Evolutionary conservation across 129 eudicot genomes (phyloP).

Genomic region (Flaveria linearis): DNA sequence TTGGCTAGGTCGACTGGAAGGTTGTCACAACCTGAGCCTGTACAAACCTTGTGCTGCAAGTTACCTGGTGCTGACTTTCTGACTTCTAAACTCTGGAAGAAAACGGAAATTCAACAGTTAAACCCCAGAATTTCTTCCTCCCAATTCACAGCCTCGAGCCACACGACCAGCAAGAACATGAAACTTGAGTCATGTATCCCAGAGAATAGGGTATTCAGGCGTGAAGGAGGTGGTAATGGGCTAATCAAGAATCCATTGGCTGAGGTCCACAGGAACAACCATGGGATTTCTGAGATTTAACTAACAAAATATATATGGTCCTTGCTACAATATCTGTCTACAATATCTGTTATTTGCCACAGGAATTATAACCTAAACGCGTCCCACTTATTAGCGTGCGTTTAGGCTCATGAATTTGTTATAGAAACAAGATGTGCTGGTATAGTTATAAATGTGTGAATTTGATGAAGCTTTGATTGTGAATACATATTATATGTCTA

Average conservation of each 20-base stretch:
- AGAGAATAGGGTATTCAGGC: constrained; percentile 43
- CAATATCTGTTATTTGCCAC: constrained; percentile 1
- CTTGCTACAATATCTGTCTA: not conserved
- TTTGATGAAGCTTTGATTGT: constrained; percentile 22
- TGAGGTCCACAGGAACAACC: constrained; percentile 42
- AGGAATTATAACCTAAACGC: not conserved
- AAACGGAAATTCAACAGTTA: constrained; percentile 44
- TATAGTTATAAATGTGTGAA: constrained; percentile 18
- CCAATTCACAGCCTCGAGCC: constrained; percentile 31
- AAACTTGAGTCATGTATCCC: constrained; percentile 28
- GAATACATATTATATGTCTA: constrained; percentile 19
- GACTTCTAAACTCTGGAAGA: constrained; percentile 73
- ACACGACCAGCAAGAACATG: constrained; percentile 31
- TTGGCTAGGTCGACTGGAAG: constrained; percentile 77
- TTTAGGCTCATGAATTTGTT: constrained; percentile 19
- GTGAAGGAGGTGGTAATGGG: constrained; percentile 50
- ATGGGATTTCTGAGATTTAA: constrained; percentile 45
- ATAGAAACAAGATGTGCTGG: not conserved
- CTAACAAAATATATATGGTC: constrained; percentile 21
- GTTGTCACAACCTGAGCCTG: constrained; percentile 48
- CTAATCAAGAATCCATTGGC: constrained; percentile 84
- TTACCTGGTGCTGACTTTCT: constrained; percentile 77
- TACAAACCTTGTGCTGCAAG: constrained; percentile 64
- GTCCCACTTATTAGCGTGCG: not conserved
- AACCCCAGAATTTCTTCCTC: constrained; percentile 36